phyloP scores from a whole-genome alignment of 1,139 yeast species.

The Zygotorulaspora mrakii region DNA sequence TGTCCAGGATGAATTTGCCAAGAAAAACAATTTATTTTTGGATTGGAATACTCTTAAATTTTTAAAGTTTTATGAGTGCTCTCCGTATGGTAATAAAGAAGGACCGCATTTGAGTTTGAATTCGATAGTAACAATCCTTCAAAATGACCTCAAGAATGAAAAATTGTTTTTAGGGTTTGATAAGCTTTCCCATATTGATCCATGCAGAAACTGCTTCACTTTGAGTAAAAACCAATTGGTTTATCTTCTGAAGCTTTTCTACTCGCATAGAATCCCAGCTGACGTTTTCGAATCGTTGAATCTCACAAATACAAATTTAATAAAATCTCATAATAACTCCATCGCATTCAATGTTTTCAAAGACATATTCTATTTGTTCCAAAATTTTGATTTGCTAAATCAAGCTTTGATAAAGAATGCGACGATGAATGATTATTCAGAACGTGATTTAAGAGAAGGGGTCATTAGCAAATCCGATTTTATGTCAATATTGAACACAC shows the following conservation, averaged over 20 bases:
- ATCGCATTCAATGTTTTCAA: slow-evolving; percentile 39
- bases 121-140: slow-evolving; percentile 38
- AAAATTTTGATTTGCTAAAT: slow-evolving; percentile 40
- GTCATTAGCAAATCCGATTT: slow-evolving; percentile 39
- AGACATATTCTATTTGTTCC: slow-evolving; percentile 39
- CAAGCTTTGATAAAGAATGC: slow-evolving; percentile 39
- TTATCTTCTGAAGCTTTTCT: slow-evolving; percentile 34
- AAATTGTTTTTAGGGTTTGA: slow-evolving; percentile 34
- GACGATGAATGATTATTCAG: slow-evolving; percentile 29
- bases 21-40: slow-evolving; percentile 30
- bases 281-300: slow-evolving; percentile 38
- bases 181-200: slow-evolving; percentile 30
- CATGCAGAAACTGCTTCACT: slow-evolving; percentile 28
- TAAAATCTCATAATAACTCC: slow-evolving; percentile 34
- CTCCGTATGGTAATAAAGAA: slow-evolving; percentile 21
- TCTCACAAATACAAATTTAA: slow-evolving; percentile 29
- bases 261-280: slow-evolving; percentile 39
- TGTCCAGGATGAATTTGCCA: slow-evolving; percentile 34
- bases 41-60: slow-evolving; percentile 37
- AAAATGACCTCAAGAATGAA: slow-evolving; percentile 38
- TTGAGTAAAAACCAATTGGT: slow-evolving; percentile 37
- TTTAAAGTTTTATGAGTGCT: slow-evolving; percentile 31
- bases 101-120: slow-evolving; percentile 32
- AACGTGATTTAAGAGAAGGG: slow-evolving; percentile 29
- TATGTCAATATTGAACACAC: slow-evolving; percentile 34